These are phyloP conservation scores for Ciborinia camelliae DNA, from an alignment of 2,329 filamentous ascomycete genomes.

Conservation along the genomic window DNA sequence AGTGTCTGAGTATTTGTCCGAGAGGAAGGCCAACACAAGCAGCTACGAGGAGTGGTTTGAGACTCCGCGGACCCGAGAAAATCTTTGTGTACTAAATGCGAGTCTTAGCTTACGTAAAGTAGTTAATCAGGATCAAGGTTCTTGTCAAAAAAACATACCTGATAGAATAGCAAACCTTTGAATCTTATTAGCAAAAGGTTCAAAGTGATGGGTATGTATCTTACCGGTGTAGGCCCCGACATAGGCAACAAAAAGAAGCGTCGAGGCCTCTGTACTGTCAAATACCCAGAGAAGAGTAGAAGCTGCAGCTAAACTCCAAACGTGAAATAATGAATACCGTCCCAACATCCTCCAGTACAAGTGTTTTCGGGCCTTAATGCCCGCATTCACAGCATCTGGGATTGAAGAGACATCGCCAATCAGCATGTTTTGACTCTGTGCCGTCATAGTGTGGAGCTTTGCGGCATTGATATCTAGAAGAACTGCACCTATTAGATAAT, in stretches of 20 bases:
- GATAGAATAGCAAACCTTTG: constrained; percentile 14
- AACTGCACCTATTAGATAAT: constrained; percentile 43
- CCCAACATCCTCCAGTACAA: constrained; percentile 37
- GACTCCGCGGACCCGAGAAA: constrained; percentile 47
- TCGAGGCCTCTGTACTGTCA: constrained; percentile 41
- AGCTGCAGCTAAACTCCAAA: constrained; percentile 38
- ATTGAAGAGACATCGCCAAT: constrained; percentile 17
- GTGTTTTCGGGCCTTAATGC: constrained; percentile 38
- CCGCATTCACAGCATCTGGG: constrained; percentile 9
- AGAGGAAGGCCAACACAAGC: constrained; percentile 45
- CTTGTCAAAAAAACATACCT: constrained; percentile 2
- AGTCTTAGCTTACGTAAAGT: neutral
- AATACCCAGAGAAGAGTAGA: constrained; percentile 51
- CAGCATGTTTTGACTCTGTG: constrained; percentile 13
- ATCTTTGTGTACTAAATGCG: constrained; percentile 49
- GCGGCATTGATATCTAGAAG: constrained; percentile 35
- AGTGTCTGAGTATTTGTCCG: constrained; percentile 44
- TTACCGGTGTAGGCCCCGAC: constrained; percentile 39
- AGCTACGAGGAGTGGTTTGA: constrained; percentile 47
- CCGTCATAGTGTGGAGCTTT: constrained; percentile 16
- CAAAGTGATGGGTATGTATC: neutral
- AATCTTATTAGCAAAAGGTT: neutral
- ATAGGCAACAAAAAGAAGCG: constrained; percentile 46
- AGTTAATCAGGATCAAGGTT: neutral
- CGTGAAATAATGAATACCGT: constrained; percentile 47